Base-by-base conservation (phyloP, 2,329 filamentous ascomycete species). In the Phialemoniopsis sp. region DNA sequence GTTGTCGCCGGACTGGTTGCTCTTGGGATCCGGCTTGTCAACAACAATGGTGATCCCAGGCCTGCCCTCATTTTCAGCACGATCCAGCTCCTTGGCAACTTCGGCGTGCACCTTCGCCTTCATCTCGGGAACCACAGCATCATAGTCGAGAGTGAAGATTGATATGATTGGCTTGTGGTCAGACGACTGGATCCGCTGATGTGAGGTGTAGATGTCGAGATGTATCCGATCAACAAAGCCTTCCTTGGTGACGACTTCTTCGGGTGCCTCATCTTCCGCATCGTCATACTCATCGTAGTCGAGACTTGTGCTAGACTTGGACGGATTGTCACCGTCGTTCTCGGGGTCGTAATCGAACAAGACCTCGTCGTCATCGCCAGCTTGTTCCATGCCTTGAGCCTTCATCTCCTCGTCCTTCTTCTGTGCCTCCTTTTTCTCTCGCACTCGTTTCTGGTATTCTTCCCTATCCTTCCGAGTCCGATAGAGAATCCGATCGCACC, bases 401-500 rank as follows among this genome's bases (percentile, higher is more conserved):
- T 84, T 86, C 87, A 96, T 89, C 48, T 95, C 87, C 44, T 88
- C 82, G 48, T 96, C 89, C 46, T 76, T 84, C 51, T 78, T 82
- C 47, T 76, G 80, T 1, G 85, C 75, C 16, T 82, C 76, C 40
- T 80, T 77, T 43, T 82, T 78, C 39, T 91, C 83, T 40, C 70
- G 69, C 1, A 76, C 57, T 40, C 76, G 81, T 29, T 67, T 67
- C 37, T 89, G 80, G 49, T 88, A 84, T 4, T 71, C 72, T 18
- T 82, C 63, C 46, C 77, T 82, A 53, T 93, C 82, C 34, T 71
- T 76, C 31, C 84, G 78, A 3, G 89, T 93, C 8, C 91, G 77
- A 58, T 82, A 98, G 1, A 98, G 63, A 34, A 98, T 90, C 13
- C 93, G 85, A 63, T 98, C 93, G 58, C 93, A 98, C 91, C 93